Conservation (phyloP, 805 yeast genomes). For the Scheffersomyces lignosus region DNA sequence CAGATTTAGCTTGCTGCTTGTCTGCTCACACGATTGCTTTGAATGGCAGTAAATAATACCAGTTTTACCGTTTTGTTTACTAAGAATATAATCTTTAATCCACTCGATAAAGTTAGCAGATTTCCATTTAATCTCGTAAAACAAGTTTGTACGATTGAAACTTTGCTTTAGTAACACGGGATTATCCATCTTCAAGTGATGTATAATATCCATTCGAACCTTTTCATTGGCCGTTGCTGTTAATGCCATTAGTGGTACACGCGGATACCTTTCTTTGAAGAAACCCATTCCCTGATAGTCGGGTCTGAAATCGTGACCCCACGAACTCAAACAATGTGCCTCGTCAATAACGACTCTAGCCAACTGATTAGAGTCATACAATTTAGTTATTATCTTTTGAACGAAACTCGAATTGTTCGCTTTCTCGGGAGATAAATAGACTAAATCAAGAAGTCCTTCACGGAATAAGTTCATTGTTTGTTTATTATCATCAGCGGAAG, state of each 20-base stretch:
- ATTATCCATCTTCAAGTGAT: constrained; percentile 62
- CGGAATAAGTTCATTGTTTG: constrained; percentile 61
- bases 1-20: constrained; percentile 57
- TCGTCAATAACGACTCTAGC: constrained; percentile 94
- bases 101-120: constrained; percentile 55
- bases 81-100: constrained; percentile 54
- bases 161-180: constrained; percentile 81
- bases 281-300: constrained; percentile 81
- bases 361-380: constrained; percentile 55
- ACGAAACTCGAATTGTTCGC: constrained; percentile 72
- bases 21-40: constrained; percentile 81
- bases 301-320: constrained; percentile 99
- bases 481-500: constrained; percentile 60
- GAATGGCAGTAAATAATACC: constrained; percentile 96
- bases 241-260: constrained; percentile 89
- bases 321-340: constrained; percentile 96
- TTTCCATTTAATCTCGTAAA: constrained; percentile 75
- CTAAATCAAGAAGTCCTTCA: constrained; percentile 67
- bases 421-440: constrained; percentile 95
- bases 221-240: constrained; percentile 96
- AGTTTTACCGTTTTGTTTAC: constrained; percentile 54
- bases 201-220: constrained; percentile 82
- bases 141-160: constrained; percentile 85
- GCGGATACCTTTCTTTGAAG: constrained; percentile 73
- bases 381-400: constrained; percentile 56